phyloP scores from a whole-genome alignment of 2,329 filamentous ascomycete species.

The Trichophyton simii region DNA sequence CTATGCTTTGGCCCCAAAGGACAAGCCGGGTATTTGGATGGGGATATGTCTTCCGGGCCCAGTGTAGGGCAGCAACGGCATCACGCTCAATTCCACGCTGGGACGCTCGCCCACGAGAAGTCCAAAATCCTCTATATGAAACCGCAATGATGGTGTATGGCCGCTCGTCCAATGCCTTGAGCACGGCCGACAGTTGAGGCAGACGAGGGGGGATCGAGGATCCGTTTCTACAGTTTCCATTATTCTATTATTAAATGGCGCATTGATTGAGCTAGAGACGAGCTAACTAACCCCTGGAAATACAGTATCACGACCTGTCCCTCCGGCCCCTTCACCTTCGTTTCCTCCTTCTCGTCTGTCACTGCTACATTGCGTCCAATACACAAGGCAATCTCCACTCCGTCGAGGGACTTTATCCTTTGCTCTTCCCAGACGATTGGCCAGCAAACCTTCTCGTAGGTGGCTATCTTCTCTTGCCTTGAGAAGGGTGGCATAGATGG shows the following conservation, averaged over 20 bases:
- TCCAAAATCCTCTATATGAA: conserved; percentile 65
- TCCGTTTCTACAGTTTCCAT: conserved; percentile 21
- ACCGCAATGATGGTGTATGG: conserved; percentile 31
- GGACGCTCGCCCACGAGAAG: conserved; percentile 56
- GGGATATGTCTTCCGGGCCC: conserved; percentile 40
- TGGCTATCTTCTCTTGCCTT: conserved; percentile 51
- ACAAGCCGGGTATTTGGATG: conserved; percentile 5
- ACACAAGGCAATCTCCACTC: conserved; percentile 51
- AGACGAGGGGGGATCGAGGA: conserved; percentile 36
- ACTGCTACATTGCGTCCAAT: conserved; percentile 27
- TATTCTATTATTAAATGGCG: not conserved
- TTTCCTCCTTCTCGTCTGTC: not conserved
- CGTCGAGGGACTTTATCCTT: conserved; percentile 48
- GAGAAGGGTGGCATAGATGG: conserved; percentile 61
- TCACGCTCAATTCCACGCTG: conserved; percentile 60
- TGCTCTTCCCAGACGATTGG: conserved; percentile 57
- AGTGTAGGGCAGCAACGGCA: conserved; percentile 50
- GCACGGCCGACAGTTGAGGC: conserved; percentile 35
- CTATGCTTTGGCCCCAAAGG: conserved; percentile 24
- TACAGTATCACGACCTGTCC: conserved; percentile 32
- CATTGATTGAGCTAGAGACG: not conserved
- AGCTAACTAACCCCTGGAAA: conserved; percentile 33
- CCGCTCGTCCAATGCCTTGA: conserved; percentile 19
- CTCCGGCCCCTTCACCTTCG: not conserved
- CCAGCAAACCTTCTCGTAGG: conserved; percentile 48